These are phyloP conservation scores for Multifurca ochricompacta DNA, from an alignment of 768 basidiomycete species.

Conservation along the genomic window DNA sequence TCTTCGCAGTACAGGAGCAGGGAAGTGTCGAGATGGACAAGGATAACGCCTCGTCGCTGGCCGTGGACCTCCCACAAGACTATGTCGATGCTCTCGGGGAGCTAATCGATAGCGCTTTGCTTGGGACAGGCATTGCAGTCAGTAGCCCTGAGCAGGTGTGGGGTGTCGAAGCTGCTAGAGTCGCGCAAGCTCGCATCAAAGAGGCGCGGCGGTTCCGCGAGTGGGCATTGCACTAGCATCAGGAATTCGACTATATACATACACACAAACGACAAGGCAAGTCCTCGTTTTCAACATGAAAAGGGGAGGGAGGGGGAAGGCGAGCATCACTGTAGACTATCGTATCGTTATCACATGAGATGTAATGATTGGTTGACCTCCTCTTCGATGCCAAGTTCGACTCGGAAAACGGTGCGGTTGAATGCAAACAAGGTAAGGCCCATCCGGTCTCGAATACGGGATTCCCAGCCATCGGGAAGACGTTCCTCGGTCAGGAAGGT, in stretches of 20 bases:
- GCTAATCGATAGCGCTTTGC: slow-evolving; percentile 3
- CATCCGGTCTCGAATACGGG: slow-evolving; percentile 41
- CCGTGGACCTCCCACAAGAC: slow-evolving; percentile 16
- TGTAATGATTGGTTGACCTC: slow-evolving; percentile 19
- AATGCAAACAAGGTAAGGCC: slow-evolving; percentile 55
- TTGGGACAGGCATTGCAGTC: background rate
- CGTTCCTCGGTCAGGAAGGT: slow-evolving; percentile 60
- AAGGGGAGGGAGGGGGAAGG: background rate
- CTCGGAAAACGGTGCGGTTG: slow-evolving; percentile 34
- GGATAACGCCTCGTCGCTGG: too few species aligned
- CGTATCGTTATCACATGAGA: background rate
- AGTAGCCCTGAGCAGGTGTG: slow-evolving; percentile 15
- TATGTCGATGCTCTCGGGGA: slow-evolving; percentile 26
- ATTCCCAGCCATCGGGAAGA: slow-evolving; percentile 64
- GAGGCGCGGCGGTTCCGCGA: slow-evolving; percentile 10
- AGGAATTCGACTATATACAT: background rate
- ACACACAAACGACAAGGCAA: background rate
- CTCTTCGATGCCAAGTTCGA: slow-evolving; percentile 29
- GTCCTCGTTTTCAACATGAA: background rate
- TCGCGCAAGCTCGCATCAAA: background rate
- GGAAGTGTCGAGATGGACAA: too few species aligned
- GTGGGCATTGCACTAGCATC: slow-evolving; percentile 2
- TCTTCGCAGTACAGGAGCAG: slow-evolving; percentile 22
- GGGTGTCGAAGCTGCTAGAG: slow-evolving; percentile 9
- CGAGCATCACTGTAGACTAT: background rate